phyloP scores from a whole-genome alignment of 164 flowering plant genomes.

The Vitis labrusca region DNA sequence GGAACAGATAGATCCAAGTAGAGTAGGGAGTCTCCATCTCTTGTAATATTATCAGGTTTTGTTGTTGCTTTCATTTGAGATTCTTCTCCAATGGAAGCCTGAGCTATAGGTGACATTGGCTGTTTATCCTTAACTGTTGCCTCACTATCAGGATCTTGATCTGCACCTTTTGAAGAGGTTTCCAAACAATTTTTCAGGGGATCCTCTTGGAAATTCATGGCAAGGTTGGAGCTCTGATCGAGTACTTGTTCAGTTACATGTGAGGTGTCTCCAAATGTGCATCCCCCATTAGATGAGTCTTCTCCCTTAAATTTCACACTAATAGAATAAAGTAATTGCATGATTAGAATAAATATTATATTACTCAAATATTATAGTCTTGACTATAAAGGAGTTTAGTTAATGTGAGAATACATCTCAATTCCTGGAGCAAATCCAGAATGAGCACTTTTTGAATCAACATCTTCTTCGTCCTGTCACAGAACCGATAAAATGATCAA shows the following conservation, averaged over 20 bases:
- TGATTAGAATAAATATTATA: neutral
- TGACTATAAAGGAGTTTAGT: neutral
- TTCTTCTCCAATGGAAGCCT: constrained; percentile 4
- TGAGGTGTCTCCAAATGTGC: constrained; percentile 7
- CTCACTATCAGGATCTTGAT: neutral
- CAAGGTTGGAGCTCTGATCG: constrained; percentile 1
- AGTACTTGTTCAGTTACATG: constrained; percentile 7
- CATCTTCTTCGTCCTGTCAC: constrained; percentile 3
- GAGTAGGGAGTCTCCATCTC: constrained; percentile 2
- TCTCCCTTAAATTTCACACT: constrained; percentile 12
- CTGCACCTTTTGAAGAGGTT: constrained; percentile 8
- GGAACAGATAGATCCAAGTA: constrained; percentile 25
- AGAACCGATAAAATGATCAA: constrained; percentile 1
- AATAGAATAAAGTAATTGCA: constrained; percentile 11
- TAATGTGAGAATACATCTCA: neutral
- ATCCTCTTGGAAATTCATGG: constrained; percentile 1
- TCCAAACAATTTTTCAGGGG: constrained; percentile 2
- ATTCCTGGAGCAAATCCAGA: constrained; percentile 2
- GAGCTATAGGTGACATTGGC: neutral
- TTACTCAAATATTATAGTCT: no score
- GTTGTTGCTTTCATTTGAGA: constrained; percentile 9
- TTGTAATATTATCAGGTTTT: neutral
- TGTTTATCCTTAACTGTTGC: constrained; percentile 6
- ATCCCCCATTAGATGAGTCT: neutral
- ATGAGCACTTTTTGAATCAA: neutral